phyloP scores from a whole-genome alignment of 176 grass and related monocot genomes.

The Bonia amplexicaulis region DNA sequence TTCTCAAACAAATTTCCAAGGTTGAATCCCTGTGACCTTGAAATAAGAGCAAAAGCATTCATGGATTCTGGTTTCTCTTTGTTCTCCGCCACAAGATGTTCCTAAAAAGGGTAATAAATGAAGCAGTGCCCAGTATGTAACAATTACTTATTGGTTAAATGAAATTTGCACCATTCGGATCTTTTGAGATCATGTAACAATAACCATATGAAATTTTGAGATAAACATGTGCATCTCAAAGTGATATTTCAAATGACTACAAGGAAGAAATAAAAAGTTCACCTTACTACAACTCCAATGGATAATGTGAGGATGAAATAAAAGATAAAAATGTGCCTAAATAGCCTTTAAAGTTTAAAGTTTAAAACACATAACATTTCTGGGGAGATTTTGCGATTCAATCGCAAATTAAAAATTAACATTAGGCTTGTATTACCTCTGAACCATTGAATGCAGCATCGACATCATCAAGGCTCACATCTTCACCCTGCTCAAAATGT shows the following conservation, averaged over 20 bases:
- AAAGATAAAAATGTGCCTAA: not conserved
- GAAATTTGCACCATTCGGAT: not conserved
- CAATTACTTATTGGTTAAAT: not conserved
- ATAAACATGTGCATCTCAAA: not conserved
- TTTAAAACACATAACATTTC: not conserved
- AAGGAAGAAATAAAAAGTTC: not conserved
- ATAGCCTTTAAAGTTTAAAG: not conserved
- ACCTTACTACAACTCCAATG: not conserved
- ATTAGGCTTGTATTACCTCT: conserved; percentile 46
- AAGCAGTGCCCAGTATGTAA: not conserved
- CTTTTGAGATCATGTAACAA: not conserved
- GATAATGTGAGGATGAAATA: not conserved
- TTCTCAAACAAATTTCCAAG: conserved; percentile 98
- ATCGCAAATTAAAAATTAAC: not conserved
- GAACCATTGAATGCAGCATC: conserved; percentile 84
- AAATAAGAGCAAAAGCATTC: conserved; percentile 99
- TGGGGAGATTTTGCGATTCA: not conserved
- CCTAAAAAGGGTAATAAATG: conserved; percentile 38
- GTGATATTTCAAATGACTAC: not conserved
- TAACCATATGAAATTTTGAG: not conserved
- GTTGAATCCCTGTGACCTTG: conserved; percentile 97
- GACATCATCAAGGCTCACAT: conserved; percentile 82
- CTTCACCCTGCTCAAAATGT: conserved; percentile 66
- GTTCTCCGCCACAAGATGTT: conserved; percentile 79
- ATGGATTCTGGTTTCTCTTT: conserved; percentile 89